Evolutionary conservation across 257 asterid genomes (phyloP), one percentile per base, ranked within the genome.

Genomic region (Scutellaria barbata): DNA sequence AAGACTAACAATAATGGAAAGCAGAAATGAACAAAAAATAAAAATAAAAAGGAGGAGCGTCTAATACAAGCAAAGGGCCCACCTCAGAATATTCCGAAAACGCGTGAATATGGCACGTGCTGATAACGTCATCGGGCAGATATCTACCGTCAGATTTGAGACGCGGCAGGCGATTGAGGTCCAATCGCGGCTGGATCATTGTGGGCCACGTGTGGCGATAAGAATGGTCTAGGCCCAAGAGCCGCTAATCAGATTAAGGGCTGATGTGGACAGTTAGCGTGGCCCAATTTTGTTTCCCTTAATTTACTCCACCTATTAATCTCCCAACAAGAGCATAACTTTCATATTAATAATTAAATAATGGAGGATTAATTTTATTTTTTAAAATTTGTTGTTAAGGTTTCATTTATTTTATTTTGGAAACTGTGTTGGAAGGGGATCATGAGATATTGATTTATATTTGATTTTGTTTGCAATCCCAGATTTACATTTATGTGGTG

Each of bases 1-100:
- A 55, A 14, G 51, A 39, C 5, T 2, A 63, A 35, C 54, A 68
- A 64, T 63, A 77, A 74, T 72, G 54, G 66, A 60, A 30, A 39
- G 54, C 7, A 53, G 30, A 52, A 55, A 42, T 46, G 0, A 60
- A 71, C 62, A 40, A 52, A 10, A 16, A 12, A 64, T 58, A 7
- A 52, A 52, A 0, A 48, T 1, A 67, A 10, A n/a, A n/a, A n/a
- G n/a, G 35, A 2, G 65, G 82, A 79, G 86, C 84, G 86, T 82
- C 70, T 71, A 56, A 60, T 37, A 67, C 71, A 82, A 82, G 86
- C 86, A 72, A 80, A 42, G 71, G 82, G 33, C 77, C 79, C 75
- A 70, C 80, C 63, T 5, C 14, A 66, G 71, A 57, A 73, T 79
- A 82, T 79, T 66, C 79, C 73, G 7, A 79, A 66, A 76, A 76